phyloP scores from a whole-genome alignment of 1,139 yeast species.

The Suhomyces coccinellae region DNA sequence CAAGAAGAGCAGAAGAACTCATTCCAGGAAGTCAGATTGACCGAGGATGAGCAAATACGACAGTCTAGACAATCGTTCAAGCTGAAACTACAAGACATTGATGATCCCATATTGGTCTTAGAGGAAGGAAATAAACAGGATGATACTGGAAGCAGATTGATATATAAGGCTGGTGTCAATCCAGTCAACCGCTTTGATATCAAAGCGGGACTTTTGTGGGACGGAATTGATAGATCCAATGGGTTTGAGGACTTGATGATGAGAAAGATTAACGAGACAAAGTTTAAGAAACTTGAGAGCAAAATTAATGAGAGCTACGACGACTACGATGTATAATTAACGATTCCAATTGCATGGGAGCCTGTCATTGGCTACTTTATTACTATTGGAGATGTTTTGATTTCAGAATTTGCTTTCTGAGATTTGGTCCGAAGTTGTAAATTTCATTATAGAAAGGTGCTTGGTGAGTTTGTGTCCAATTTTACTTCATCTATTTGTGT shows the following conservation, averaged over 20 bases:
- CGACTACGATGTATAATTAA: conserved; percentile 20
- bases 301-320: conserved; percentile 29
- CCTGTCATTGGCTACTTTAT: no score
- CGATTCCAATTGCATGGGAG: no score
- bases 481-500: no score
- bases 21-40: conserved; percentile 47
- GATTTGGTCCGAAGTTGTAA: no score
- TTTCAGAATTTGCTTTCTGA: no score
- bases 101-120: conserved; percentile 70
- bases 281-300: conserved; percentile 28
- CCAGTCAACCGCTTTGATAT: conserved; percentile 76
- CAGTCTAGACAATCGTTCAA: conserved; percentile 17
- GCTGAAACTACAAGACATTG: conserved; percentile 43
- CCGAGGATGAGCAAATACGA: conserved; percentile 24
- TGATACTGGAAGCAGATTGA: conserved; percentile 2
- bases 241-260: conserved; percentile 81
- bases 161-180: conserved; percentile 47
- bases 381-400: no score
- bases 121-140: conserved; percentile 17
- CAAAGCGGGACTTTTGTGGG: conserved; percentile 85
- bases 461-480: no score
- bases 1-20: conserved; percentile 27
- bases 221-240: conserved; percentile 86
- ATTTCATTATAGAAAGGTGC: no score
- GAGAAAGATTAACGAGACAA: conserved; percentile 50